Percentiles rank a stretch among this genome's conserved stretches.
Evolutionary conservation across 176 grass and related monocot species (phyloP).

Genomic region (Elymus sibiricus): DNA sequence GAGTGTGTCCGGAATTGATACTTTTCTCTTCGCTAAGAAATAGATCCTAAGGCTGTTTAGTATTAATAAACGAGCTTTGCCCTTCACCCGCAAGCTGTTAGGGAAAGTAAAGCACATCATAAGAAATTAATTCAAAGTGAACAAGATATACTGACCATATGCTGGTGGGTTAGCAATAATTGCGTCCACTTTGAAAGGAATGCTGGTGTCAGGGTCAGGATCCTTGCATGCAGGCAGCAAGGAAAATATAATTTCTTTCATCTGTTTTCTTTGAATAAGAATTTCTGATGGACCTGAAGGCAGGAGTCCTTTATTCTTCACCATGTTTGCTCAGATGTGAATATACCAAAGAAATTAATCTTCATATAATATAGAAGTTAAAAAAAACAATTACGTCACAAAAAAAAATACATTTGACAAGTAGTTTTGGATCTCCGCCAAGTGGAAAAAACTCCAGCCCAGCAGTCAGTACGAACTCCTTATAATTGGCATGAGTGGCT

Average conservation of each 20-base stretch:
- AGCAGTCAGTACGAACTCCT: slow-evolving; percentile 87
- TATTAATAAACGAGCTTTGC: not conserved
- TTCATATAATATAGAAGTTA: no score
- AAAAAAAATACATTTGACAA: no score
- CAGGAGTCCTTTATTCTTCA: slow-evolving; percentile 96
- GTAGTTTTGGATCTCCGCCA: no score
- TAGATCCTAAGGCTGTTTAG: not conserved
- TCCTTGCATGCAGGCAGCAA: no score
- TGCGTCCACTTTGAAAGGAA: no score
- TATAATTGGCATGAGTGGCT: slow-evolving; percentile 93
- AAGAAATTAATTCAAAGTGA: no score
- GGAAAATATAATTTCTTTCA: no score
- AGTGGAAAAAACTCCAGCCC: no score
- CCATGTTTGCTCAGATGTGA: slow-evolving; percentile 70
- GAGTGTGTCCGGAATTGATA: not conserved
- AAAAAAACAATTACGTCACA: no score
- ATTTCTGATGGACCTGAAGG: slow-evolving; percentile 90
- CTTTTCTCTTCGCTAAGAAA: not conserved
- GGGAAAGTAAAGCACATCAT: not conserved
- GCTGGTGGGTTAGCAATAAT: no score
- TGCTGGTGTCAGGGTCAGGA: no score
- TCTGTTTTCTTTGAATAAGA: slow-evolving; percentile 87
- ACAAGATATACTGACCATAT: slow-evolving; percentile 49
- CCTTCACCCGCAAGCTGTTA: not conserved
- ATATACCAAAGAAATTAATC: no score